Conservation (phyloP, 2,329 filamentous ascomycete genomes). For the Nannizziopsis barbatae region DNA sequence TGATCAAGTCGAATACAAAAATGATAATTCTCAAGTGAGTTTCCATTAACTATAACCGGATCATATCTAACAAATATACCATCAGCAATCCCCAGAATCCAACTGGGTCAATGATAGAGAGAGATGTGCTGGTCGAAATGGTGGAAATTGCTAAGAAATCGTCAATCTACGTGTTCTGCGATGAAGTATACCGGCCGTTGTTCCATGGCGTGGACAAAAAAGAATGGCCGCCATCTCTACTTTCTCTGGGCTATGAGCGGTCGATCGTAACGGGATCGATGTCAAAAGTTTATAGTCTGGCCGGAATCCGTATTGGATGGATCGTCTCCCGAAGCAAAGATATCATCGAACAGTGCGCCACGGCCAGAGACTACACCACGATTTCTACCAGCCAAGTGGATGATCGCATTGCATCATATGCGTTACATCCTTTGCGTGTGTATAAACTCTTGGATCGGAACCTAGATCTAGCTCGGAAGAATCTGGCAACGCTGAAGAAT, state of each 20-base stretch:
- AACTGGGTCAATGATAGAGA: slow-evolving; percentile 60
- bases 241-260: slow-evolving; percentile 60
- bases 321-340: slow-evolving; percentile 53
- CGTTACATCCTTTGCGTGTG: slow-evolving; percentile 55
- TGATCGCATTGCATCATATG: slow-evolving; percentile 65
- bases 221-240: slow-evolving; percentile 54
- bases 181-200: slow-evolving; percentile 76
- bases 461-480: slow-evolving; percentile 54
- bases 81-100: slow-evolving; percentile 70
- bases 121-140: slow-evolving; percentile 48
- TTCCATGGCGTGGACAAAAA: slow-evolving; percentile 51
- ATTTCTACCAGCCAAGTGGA: slow-evolving; percentile 75
- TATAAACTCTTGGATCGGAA: slow-evolving; percentile 53
- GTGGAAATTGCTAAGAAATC: slow-evolving; percentile 52
- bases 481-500: slow-evolving; percentile 53
- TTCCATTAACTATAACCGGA: background rate
- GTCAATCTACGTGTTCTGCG: slow-evolving; percentile 56
- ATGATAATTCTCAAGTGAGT: slow-evolving; percentile 52
- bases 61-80: background rate
- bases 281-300: slow-evolving; percentile 74
- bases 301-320: slow-evolving; percentile 76
- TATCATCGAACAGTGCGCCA: slow-evolving; percentile 54
- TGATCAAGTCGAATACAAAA: slow-evolving; percentile 45
- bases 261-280: slow-evolving; percentile 66
- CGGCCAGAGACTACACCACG: slow-evolving; percentile 68